Percentiles rank a stretch among this genome's conserved stretches.
Evolutionary conservation across 2,329 filamentous ascomycete genomes (phyloP).

Genomic region (Pseudogymnoascus sp.): DNA sequence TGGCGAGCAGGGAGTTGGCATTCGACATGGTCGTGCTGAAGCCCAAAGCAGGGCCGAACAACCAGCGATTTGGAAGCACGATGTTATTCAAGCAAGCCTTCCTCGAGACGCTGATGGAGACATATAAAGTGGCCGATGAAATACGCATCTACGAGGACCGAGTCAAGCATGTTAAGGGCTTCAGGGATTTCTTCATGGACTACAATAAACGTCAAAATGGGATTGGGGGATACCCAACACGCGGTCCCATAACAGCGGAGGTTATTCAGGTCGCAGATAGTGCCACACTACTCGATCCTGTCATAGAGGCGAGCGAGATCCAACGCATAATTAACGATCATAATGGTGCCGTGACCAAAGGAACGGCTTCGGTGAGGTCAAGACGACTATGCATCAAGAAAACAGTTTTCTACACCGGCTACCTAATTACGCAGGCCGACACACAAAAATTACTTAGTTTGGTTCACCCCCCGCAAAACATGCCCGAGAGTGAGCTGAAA

Average conservation of each 20-base stretch:
- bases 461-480: conserved; percentile 52
- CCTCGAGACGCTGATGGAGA: conserved; percentile 71
- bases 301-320: conserved; percentile 71
- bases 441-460: conserved; percentile 64
- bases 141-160: conserved; percentile 68
- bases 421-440: conserved; percentile 68
- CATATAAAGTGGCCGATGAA: conserved; percentile 75
- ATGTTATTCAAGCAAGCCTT: conserved; percentile 91
- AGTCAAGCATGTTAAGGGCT: conserved; percentile 63
- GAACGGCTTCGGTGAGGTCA: conserved; percentile 23
- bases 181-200: conserved; percentile 72
- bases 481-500: conserved; percentile 64
- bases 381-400: conserved; percentile 66
- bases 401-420: conserved; percentile 85
- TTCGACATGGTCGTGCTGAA: conserved; percentile 89
- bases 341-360: conserved; percentile 51
- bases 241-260: conserved; percentile 63
- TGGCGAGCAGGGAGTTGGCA: conserved; percentile 64
- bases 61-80: conserved; percentile 70
- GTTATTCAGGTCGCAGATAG: conserved; percentile 80
- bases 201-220: conserved; percentile 56
- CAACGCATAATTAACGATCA: conserved; percentile 86
- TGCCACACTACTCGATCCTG: conserved; percentile 64
- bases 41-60: conserved; percentile 70
- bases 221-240: conserved; percentile 42